phyloP scores from a whole-genome alignment of 2,329 filamentous ascomycete species.

The Graphilbum fragrans region DNA sequence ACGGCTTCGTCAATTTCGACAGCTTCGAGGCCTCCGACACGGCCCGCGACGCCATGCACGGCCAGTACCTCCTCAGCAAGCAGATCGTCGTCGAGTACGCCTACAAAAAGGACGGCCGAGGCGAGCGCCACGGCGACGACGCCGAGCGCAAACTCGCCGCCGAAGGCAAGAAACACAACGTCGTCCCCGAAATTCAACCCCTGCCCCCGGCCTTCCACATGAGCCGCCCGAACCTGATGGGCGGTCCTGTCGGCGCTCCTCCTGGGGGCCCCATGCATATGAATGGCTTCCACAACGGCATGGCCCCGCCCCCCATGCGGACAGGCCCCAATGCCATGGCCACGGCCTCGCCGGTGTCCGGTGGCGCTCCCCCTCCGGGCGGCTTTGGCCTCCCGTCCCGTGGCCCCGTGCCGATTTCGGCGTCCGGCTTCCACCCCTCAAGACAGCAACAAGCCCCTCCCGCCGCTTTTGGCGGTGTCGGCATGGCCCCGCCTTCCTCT shows the following conservation, averaged over 20 bases:
- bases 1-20: constrained; percentile 87
- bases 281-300: constrained; percentile 3
- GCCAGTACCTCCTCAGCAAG: constrained; percentile 94
- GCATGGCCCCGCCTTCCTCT: too few species aligned
- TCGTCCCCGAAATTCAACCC: constrained; percentile 67
- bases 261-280: constrained; percentile 8
- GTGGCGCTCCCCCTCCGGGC: background rate
- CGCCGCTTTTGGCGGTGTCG: background rate
- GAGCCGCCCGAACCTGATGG: constrained; percentile 16
- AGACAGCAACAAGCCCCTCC: background rate
- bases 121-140: constrained; percentile 87
- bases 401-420: background rate
- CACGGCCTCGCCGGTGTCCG: too few species aligned
- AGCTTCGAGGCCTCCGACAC: constrained; percentile 91
- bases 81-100: constrained; percentile 95
- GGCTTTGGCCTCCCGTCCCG: background rate
- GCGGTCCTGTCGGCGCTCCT: constrained; percentile 12
- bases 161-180: constrained; percentile 88
- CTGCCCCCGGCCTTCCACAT: constrained; percentile 62
- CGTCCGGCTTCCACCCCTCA: background rate
- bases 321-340: constrained; percentile 7
- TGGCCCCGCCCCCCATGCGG: background rate
- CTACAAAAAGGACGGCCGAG: constrained; percentile 98
- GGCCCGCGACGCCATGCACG: constrained; percentile 85
- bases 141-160: constrained; percentile 85